These are phyloP conservation scores for Suillus decipiens DNA, from an alignment of 768 basidiomycete species.

Conservation along the genomic window DNA sequence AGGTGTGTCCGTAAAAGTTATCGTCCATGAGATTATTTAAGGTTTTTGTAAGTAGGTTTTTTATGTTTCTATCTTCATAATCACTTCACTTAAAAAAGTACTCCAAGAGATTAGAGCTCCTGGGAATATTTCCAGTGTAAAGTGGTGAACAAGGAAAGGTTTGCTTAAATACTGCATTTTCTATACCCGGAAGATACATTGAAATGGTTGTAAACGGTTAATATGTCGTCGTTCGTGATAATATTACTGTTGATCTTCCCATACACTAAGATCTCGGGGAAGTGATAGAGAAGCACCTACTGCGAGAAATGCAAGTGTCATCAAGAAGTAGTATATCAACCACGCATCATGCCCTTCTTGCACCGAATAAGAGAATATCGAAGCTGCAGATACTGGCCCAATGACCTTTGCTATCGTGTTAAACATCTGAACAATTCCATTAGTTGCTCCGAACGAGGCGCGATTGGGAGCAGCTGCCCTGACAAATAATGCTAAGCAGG, in stretches of 20 bases:
- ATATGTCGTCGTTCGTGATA: not conserved
- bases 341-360: not conserved
- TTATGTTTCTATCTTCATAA: too few species aligned
- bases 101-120: too few species aligned
- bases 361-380: not conserved
- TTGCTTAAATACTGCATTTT: too few species aligned
- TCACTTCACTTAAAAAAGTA: too few species aligned
- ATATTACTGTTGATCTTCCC: not conserved
- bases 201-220: not conserved
- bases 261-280: not conserved
- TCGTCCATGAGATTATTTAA: not conserved
- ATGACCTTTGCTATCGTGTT: not conserved
- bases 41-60: too few species aligned
- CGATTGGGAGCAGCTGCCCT: slow-evolving; percentile 10
- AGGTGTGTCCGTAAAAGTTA: slow-evolving; percentile 44
- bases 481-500: not conserved
- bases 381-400: not conserved
- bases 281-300: not conserved
- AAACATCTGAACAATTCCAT: not conserved
- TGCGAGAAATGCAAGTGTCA: not conserved
- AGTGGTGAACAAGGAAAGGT: too few species aligned
- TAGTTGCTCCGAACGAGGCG: not conserved
- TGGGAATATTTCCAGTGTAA: too few species aligned
- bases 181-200: too few species aligned
- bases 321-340: slow-evolving; percentile 1